phyloP scores from a whole-genome alignment of 2,329 filamentous ascomycete species.

The Aspergillus arachidicola region DNA sequence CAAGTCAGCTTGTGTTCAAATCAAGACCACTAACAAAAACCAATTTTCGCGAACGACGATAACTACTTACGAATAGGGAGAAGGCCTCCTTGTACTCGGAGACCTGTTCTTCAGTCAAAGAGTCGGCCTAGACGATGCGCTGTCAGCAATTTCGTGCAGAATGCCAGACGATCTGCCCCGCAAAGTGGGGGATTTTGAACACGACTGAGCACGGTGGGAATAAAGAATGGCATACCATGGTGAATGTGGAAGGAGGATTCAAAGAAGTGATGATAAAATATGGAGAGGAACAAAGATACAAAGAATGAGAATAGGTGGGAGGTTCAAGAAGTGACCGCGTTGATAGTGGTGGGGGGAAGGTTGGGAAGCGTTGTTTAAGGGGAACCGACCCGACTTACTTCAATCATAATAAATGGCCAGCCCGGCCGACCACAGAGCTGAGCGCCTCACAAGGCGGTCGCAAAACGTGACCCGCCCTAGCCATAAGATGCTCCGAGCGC shows the following conservation, averaged over 20 bases:
- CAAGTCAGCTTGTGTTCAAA: slow-evolving; percentile 22
- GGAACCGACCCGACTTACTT: slow-evolving; percentile 19
- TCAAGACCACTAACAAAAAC: neutral
- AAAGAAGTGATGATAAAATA: slow-evolving; percentile 15
- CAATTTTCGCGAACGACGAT: neutral
- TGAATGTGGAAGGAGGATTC: slow-evolving; percentile 21
- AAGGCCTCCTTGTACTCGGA: slow-evolving; percentile 99
- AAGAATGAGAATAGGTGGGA: slow-evolving; percentile 22
- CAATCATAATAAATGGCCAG: slow-evolving; percentile 18
- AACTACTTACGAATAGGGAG: slow-evolving; percentile 90
- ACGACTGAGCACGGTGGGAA: slow-evolving; percentile 12
- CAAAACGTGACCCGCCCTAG: slow-evolving; percentile 27
- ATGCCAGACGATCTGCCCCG: slow-evolving; percentile 32
- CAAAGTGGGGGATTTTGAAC: slow-evolving; percentile 34
- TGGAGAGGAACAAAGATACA: slow-evolving; percentile 18
- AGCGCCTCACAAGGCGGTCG: slow-evolving; percentile 24
- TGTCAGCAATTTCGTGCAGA: slow-evolving; percentile 30
- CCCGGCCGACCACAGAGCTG: slow-evolving; percentile 16
- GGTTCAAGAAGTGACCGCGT: slow-evolving; percentile 25
- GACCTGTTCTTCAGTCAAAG: slow-evolving; percentile 99
- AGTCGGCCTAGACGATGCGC: slow-evolving; percentile 72
- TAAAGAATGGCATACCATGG: slow-evolving; percentile 32
- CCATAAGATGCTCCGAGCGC: slow-evolving; percentile 12
- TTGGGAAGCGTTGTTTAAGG: slow-evolving; percentile 24
- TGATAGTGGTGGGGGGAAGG: slow-evolving; percentile 15